A percentile compares a stretch with the other conserved stretches of the same genome.
Conservation (phyloP, 495 filamentous ascomycete species). For the Penicillium alfredii region DNA sequence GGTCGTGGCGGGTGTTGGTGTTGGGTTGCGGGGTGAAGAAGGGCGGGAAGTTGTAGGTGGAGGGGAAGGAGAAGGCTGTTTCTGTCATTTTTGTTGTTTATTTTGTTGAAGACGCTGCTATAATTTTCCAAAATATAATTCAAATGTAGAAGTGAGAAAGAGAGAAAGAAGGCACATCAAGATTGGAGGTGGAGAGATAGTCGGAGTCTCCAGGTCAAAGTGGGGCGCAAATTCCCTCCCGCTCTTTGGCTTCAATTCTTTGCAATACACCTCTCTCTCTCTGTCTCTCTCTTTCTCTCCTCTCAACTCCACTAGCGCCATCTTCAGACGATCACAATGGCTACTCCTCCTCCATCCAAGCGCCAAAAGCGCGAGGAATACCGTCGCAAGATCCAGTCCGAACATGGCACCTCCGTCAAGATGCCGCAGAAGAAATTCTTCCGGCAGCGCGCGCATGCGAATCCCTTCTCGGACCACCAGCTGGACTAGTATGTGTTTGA, state of each 20-base stretch:
- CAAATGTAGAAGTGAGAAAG: background rate
- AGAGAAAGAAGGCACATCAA: constrained; percentile 4
- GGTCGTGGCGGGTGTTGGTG: constrained; percentile 63
- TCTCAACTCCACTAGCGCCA: background rate
- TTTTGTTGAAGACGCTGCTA: too few relatives aligned
- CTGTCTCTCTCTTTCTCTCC: background rate
- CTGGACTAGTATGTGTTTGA: constrained; percentile 71
- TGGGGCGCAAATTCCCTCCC: constrained; percentile 14
- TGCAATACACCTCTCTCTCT: too few relatives aligned
- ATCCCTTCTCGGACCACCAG: constrained; percentile 91
- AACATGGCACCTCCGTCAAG: constrained; percentile 28
- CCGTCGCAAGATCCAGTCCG: constrained; percentile 37
- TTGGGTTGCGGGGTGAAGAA: constrained; percentile 70
- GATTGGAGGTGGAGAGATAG: constrained; percentile 12
- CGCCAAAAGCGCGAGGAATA: constrained; percentile 71
- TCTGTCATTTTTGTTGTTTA: constrained; percentile 14
- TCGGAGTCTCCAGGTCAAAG: constrained; percentile 15
- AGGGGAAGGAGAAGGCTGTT: constrained; percentile 34
- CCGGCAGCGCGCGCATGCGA: constrained; percentile 92
- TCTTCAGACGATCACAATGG: constrained; percentile 31
- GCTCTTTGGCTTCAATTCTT: constrained; percentile 9
- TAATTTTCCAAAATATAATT: too few relatives aligned
- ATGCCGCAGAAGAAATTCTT: constrained; percentile 93
- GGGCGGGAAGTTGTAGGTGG: constrained; percentile 47
- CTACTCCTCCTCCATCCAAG: constrained; percentile 50